phyloP scores from a whole-genome alignment of 352 stramenopile genomes.

The Phytophthora idaei region DNA sequence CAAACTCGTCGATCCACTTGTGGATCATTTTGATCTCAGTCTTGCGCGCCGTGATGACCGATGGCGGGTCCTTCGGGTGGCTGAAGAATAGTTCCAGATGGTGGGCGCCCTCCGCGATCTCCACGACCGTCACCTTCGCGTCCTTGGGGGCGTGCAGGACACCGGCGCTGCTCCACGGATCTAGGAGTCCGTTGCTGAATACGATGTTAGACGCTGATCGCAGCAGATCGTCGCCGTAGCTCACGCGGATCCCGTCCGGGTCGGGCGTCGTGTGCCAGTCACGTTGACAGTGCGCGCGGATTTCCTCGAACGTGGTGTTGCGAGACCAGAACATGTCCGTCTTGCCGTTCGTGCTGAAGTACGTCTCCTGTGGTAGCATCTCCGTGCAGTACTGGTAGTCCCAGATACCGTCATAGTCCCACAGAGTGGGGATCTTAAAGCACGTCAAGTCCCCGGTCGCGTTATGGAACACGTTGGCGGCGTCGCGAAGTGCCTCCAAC shows the following conservation, averaged over 20 bases:
- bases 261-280: conserved; percentile 74
- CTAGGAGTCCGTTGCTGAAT: conserved; percentile 94
- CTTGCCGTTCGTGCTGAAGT: conserved; percentile 87
- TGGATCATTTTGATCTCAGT: conserved; percentile 83
- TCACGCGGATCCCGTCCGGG: conserved; percentile 75
- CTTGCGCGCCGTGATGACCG: conserved; percentile 72
- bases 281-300: conserved; percentile 64
- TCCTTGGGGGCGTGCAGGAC: conserved; percentile 66
- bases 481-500: conserved; percentile 60
- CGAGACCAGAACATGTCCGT: conserved; percentile 93
- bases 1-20: conserved; percentile 85
- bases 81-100: conserved; percentile 95
- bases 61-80: conserved; percentile 81
- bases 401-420: conserved; percentile 90
- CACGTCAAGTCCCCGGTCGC: conserved; percentile 75
- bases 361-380: conserved; percentile 90
- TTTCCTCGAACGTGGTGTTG: conserved; percentile 63
- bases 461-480: conserved; percentile 91
- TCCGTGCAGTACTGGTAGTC: conserved; percentile 94
- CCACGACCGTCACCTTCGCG: conserved; percentile 67
- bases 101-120: conserved; percentile 84
- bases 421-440: conserved; percentile 69
- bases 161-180: conserved; percentile 93
- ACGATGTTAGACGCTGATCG: conserved; percentile 92
- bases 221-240: conserved; percentile 72